Evolutionary conservation across 108 stramenopile species (phyloP).

Genomic region (Skeletonema potamos): DNA sequence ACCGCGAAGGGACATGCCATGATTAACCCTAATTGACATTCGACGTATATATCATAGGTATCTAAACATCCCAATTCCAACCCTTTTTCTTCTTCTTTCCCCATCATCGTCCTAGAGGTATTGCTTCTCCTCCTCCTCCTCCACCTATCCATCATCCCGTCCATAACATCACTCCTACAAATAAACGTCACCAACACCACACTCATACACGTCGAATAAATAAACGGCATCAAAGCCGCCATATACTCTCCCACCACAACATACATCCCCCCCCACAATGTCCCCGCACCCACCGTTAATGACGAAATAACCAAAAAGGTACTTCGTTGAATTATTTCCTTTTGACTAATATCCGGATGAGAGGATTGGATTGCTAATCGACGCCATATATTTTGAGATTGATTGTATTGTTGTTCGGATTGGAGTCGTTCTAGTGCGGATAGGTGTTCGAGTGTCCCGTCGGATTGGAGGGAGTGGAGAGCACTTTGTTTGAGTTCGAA

Average conservation of each 20-base stretch:
- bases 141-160: neutral
- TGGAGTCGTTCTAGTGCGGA: neutral
- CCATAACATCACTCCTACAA: neutral
- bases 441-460: constrained; percentile 3
- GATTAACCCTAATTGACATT: constrained; percentile 27
- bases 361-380: constrained; percentile 21
- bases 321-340: constrained; percentile 32
- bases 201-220: constrained; percentile 18
- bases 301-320: constrained; percentile 24
- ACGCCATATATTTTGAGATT: constrained; percentile 7
- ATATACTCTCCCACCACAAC: constrained; percentile 12
- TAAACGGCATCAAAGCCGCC: constrained; percentile 28
- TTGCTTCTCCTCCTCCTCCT: neutral
- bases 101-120: no score
- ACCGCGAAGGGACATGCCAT: constrained; percentile 30
- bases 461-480: constrained; percentile 10
- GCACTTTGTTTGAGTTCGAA: constrained; percentile 29
- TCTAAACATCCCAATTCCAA: neutral
- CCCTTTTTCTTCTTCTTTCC: neutral
- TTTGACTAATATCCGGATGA: constrained; percentile 19
- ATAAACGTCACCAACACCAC: constrained; percentile 8
- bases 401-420: neutral
- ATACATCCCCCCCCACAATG: constrained; percentile 32
- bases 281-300: constrained; percentile 19
- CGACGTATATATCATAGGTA: constrained; percentile 18